Conservation (phyloP, 352 stramenopile genomes). For the Phytopythium vexans region DNA sequence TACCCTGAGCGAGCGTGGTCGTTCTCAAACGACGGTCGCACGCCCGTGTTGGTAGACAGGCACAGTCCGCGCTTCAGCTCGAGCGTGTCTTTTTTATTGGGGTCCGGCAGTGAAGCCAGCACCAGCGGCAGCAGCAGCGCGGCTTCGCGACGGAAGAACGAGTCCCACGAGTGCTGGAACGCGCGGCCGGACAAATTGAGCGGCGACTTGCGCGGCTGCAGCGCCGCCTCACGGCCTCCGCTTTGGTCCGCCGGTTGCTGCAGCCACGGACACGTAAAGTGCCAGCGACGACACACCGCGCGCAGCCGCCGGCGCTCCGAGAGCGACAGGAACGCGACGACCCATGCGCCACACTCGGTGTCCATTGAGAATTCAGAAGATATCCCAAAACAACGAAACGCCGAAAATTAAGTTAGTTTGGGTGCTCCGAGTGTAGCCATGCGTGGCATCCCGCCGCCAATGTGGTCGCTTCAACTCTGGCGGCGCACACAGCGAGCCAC, state of each 20-base stretch:
- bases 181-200: slow-evolving; percentile 48
- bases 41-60: slow-evolving; percentile 59
- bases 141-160: slow-evolving; percentile 41
- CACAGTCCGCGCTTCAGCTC: slow-evolving; percentile 56
- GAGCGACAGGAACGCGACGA: slow-evolving; percentile 41
- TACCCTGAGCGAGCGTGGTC: slow-evolving; percentile 54
- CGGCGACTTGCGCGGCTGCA: slow-evolving; percentile 42
- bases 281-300: slow-evolving; percentile 45
- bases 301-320: slow-evolving; percentile 40
- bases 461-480: not conserved
- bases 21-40: slow-evolving; percentile 64
- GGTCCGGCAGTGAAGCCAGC: slow-evolving; percentile 25
- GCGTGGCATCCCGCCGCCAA: no score
- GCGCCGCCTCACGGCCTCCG: not conserved
- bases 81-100: slow-evolving; percentile 35
- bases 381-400: no score
- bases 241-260: slow-evolving; percentile 18
- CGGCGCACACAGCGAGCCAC: not conserved
- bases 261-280: slow-evolving; percentile 52
- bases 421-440: no score
- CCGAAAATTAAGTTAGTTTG: no score
- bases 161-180: slow-evolving; percentile 55
- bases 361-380: slow-evolving; percentile 22
- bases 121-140: slow-evolving; percentile 34
- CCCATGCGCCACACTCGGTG: slow-evolving; percentile 16